Percentiles rank a stretch among this genome's conserved stretches.
Conservation (phyloP, 2,329 filamentous ascomycete species). For the Chrysoporthe cubensis region DNA sequence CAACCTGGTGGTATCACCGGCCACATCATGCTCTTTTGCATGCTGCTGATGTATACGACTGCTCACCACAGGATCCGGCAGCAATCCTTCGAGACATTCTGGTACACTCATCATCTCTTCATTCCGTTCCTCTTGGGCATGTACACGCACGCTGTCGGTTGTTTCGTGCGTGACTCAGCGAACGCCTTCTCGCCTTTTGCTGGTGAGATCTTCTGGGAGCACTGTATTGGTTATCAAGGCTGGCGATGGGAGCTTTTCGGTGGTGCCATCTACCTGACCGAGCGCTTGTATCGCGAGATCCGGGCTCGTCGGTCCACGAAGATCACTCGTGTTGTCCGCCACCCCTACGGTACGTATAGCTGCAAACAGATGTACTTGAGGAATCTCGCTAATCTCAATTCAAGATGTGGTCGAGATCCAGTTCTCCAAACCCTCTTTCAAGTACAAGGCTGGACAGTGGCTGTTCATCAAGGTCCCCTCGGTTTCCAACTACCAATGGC, state of each 20-base stretch:
- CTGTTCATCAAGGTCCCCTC: constrained; percentile 93
- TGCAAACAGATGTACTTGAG: not conserved
- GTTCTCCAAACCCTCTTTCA: constrained; percentile 94
- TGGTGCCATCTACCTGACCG: constrained; percentile 81
- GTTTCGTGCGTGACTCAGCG: constrained; percentile 87
- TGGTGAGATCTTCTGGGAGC: constrained; percentile 79
- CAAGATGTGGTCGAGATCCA: constrained; percentile 94
- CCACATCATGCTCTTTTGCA: constrained; percentile 98
- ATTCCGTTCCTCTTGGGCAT: constrained; percentile 91
- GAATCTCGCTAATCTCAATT: constrained; percentile 36
- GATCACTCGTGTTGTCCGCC: constrained; percentile 91
- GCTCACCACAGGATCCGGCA: constrained; percentile 92
- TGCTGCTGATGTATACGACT: constrained; percentile 97
- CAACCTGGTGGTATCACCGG: constrained; percentile 91
- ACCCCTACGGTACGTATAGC: constrained; percentile 77
- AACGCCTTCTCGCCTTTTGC: constrained; percentile 81
- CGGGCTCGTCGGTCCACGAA: constrained; percentile 80
- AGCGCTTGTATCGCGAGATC: constrained; percentile 90
- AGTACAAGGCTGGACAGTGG: constrained; percentile 98
- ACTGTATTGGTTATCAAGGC: constrained; percentile 93
- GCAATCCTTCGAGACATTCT: constrained; percentile 97
- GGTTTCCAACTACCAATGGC: constrained; percentile 90
- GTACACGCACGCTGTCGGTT: constrained; percentile 94
- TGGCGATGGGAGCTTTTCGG: constrained; percentile 96
- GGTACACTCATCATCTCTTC: constrained; percentile 99